Conservation (phyloP, 2,329 filamentous ascomycete genomes). For the Ascocoryne sarcoides region DNA sequence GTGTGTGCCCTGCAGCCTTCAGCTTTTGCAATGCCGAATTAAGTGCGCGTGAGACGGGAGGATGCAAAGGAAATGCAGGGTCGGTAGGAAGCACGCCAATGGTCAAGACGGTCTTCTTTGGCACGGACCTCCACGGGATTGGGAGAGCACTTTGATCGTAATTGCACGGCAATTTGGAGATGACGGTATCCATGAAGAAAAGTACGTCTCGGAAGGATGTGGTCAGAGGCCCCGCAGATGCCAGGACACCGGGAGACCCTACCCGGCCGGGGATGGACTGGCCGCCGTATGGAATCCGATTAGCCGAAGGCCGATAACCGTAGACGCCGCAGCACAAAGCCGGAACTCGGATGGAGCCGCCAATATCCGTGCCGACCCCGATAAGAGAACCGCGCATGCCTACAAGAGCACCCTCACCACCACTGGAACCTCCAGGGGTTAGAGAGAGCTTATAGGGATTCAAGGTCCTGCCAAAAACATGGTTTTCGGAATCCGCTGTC, state of each 20-base stretch:
- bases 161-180: slow-evolving; percentile 7
- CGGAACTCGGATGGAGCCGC: slow-evolving; percentile 33
- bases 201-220: slow-evolving; percentile 6
- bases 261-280: slow-evolving; percentile 6
- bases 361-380: slow-evolving; percentile 36
- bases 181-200: slow-evolving; percentile 6
- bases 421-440: slow-evolving; percentile 53
- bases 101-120: slow-evolving; percentile 21
- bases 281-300: slow-evolving; percentile 7
- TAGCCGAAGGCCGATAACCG: slow-evolving; percentile 20
- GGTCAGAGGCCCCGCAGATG: slow-evolving; percentile 7
- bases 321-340: slow-evolving; percentile 28
- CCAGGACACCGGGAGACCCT: slow-evolving; percentile 3
- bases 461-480: slow-evolving; percentile 49
- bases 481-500: slow-evolving; percentile 46
- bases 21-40: slow-evolving; percentile 21
- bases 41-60: slow-evolving; percentile 28
- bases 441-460: slow-evolving; percentile 38
- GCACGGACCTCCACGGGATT: not conserved
- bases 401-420: slow-evolving; percentile 46
- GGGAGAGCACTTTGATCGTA: not conserved
- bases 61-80: slow-evolving; percentile 25
- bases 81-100: slow-evolving; percentile 28
- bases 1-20: slow-evolving; percentile 22
- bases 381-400: slow-evolving; percentile 34